Evolutionary conservation across 2,329 filamentous ascomycete genomes (phyloP).

Genomic region (Plenodomus tracheiphilus): DNA sequence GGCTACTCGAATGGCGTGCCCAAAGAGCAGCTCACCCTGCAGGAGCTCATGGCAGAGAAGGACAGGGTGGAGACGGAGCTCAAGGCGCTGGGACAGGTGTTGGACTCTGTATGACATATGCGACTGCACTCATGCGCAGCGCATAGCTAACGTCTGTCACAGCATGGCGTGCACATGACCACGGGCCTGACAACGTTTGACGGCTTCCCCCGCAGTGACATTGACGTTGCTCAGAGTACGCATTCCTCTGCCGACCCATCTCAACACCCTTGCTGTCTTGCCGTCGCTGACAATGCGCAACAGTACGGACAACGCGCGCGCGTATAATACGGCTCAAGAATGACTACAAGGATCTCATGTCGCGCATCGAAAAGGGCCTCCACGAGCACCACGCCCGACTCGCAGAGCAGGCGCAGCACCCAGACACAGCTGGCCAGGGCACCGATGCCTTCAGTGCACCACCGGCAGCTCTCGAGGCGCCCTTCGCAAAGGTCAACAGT

Average conservation of each 20-base stretch:
- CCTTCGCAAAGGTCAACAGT: slow-evolving; percentile 89
- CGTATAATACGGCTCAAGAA: slow-evolving; percentile 88
- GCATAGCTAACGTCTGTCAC: slow-evolving; percentile 22
- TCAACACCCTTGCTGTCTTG: neutral
- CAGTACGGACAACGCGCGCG: slow-evolving; percentile 89
- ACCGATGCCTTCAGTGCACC: slow-evolving; percentile 27
- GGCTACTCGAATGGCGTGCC: slow-evolving; percentile 64
- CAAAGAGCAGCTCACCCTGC: slow-evolving; percentile 67
- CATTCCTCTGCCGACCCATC: neutral
- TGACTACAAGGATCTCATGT: slow-evolving; percentile 91
- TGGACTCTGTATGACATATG: slow-evolving; percentile 74
- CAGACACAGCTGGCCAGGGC: slow-evolving; percentile 28
- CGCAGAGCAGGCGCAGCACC: slow-evolving; percentile 49
- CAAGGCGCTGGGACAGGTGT: slow-evolving; percentile 77
- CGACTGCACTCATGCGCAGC: neutral
- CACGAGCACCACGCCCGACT: slow-evolving; percentile 85
- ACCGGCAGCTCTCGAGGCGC: slow-evolving; percentile 54
- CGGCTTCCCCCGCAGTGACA: slow-evolving; percentile 88
- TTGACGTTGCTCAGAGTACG: slow-evolving; percentile 92
- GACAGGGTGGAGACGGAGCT: slow-evolving; percentile 84
- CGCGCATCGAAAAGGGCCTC: slow-evolving; percentile 78
- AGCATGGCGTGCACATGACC: slow-evolving; percentile 94
- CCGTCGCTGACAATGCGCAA: slow-evolving; percentile 16
- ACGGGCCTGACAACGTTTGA: slow-evolving; percentile 84
- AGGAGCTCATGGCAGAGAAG: slow-evolving; percentile 82